A percentile compares a stretch with the other conserved stretches of the same genome.
Conservation (phyloP, 2,329 filamentous ascomycete genomes). For the Venturia nashicola region DNA sequence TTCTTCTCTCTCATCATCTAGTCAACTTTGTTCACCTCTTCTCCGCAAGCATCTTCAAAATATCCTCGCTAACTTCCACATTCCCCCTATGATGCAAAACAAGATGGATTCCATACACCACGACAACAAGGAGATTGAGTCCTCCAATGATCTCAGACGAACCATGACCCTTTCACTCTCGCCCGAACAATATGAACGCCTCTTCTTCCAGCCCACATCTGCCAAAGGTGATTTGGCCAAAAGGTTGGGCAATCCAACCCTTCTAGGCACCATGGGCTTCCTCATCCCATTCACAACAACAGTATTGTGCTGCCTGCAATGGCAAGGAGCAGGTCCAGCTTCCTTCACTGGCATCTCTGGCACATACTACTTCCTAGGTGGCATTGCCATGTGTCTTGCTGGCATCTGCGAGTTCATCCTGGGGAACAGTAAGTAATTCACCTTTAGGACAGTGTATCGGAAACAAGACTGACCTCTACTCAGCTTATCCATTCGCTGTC, state of each 20-base stretch:
- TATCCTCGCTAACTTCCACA: neutral
- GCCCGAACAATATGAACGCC: neutral
- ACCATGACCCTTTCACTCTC: neutral
- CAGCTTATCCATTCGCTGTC: slow-evolving; percentile 18
- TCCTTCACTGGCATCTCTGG: slow-evolving; percentile 15
- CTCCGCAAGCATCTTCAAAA: neutral
- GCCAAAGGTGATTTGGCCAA: neutral
- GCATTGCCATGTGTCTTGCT: slow-evolving; percentile 16
- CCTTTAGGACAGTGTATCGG: too few species aligned
- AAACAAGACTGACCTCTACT: neutral
- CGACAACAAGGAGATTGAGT: neutral
- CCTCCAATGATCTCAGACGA: neutral
- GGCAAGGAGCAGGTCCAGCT: slow-evolving; percentile 11
- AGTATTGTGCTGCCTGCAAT: slow-evolving; percentile 15
- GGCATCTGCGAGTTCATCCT: slow-evolving; percentile 19
- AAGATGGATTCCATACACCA: neutral
- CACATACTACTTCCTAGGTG: slow-evolving; percentile 18
- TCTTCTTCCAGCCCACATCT: neutral
- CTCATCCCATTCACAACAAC: slow-evolving; percentile 18
- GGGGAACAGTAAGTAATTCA: slow-evolving; percentile 15
- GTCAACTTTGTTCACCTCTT: neutral
- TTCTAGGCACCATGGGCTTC: slow-evolving; percentile 17
- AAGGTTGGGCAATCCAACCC: neutral
- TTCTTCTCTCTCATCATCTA: neutral
- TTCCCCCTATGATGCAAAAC: neutral